Conservation (phyloP, 768 basidiomycete species). For the Naganishia onofrii region DNA sequence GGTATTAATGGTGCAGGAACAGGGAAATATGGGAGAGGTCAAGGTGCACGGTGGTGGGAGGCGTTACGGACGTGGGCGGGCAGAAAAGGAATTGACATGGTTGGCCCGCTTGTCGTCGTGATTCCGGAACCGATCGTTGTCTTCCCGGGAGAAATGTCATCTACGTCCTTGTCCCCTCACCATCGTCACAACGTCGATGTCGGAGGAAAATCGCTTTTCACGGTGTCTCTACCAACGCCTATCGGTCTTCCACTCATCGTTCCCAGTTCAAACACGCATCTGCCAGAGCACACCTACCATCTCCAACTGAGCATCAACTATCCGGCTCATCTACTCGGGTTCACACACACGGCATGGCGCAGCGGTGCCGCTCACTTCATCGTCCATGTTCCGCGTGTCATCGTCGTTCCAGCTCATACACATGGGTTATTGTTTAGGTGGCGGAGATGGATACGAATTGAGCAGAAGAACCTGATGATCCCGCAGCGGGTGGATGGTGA, state of each 20-base stretch:
- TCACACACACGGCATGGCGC: conserved; percentile 42
- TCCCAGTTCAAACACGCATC: background rate
- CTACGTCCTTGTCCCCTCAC: background rate
- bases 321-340: conserved; percentile 39
- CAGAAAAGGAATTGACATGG: background rate
- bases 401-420: conserved; percentile 22
- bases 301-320: conserved; percentile 24
- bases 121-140: conserved; percentile 33
- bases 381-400: conserved; percentile 34
- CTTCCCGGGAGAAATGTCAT: conserved; percentile 9
- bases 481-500: conserved; percentile 43
- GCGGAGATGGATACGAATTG: conserved; percentile 35
- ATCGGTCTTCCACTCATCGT: conserved; percentile 16
- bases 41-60: conserved; percentile 47
- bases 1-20: conserved; percentile 37
- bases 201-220: background rate
- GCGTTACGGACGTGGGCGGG: conserved; percentile 37
- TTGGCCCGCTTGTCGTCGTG: conserved; percentile 26
- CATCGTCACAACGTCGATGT: background rate
- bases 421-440: conserved; percentile 33
- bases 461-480: conserved; percentile 39
- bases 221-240: background rate
- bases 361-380: conserved; percentile 35
- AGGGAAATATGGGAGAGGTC: conserved; percentile 35
- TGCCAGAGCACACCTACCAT: conserved; percentile 33